These are phyloP conservation scores for Ogataea allantospora DNA, from an alignment of 805 yeast species.

Conservation along the genomic window DNA sequence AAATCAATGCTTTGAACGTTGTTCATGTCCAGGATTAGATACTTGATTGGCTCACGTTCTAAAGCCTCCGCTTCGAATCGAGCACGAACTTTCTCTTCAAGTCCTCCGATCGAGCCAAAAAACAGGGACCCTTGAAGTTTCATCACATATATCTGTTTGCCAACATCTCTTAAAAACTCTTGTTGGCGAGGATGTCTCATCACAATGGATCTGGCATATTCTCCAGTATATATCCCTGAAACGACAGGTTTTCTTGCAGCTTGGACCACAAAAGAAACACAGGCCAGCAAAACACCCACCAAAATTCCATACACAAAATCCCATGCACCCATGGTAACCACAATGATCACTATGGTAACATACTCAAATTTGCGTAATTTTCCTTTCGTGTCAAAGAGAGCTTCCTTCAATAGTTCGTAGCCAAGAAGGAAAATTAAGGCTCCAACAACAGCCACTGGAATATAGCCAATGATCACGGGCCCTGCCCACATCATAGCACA, in stretches of 20 bases:
- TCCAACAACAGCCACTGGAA: slow-evolving; percentile 96
- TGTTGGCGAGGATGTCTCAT: slow-evolving; percentile 87
- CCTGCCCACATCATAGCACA: slow-evolving; percentile 80
- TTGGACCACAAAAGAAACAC: slow-evolving; percentile 91
- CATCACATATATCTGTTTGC: slow-evolving; percentile 84
- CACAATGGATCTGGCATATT: slow-evolving; percentile 87
- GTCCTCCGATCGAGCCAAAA: slow-evolving; percentile 93
- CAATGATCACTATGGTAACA: slow-evolving; percentile 77
- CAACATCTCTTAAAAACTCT: slow-evolving; percentile 78
- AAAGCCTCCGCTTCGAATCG: slow-evolving; percentile 57
- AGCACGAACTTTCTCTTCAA: slow-evolving; percentile 70
- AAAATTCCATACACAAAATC: slow-evolving; percentile 93
- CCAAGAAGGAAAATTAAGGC: slow-evolving; percentile 87
- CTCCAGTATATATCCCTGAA: slow-evolving; percentile 80
- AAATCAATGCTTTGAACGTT: slow-evolving; percentile 82
- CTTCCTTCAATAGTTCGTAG: slow-evolving; percentile 83
- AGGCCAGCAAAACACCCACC: slow-evolving; percentile 87
- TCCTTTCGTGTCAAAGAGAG: slow-evolving; percentile 81
- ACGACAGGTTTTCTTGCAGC: slow-evolving; percentile 84
- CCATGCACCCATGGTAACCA: slow-evolving; percentile 92
- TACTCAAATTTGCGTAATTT: slow-evolving; percentile 76
- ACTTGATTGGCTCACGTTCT: slow-evolving; percentile 63
- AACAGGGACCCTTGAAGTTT: slow-evolving; percentile 86
- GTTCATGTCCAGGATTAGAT: slow-evolving; percentile 79
- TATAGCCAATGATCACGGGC: slow-evolving; percentile 87